Conservation (phyloP, 495 filamentous ascomycete genomes). For the Umbilicaria muhlenbergii region DNA sequence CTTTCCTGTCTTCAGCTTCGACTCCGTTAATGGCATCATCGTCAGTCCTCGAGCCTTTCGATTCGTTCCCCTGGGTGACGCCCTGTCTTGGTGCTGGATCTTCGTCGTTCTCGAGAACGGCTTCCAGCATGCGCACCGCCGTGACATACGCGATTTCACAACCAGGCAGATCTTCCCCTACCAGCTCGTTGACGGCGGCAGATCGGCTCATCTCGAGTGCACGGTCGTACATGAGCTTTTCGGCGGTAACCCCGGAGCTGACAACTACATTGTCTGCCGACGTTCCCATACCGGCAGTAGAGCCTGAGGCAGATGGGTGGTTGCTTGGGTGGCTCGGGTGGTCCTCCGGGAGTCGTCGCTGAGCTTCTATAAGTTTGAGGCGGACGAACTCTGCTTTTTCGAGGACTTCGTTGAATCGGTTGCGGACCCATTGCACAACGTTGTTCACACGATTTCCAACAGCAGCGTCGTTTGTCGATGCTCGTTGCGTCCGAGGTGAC, state of each 20-base stretch:
- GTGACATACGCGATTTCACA: slow-evolving; percentile 91
- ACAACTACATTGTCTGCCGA: slow-evolving; percentile 51
- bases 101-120: slow-evolving; percentile 76
- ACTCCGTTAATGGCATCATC: slow-evolving; percentile 41
- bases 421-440: slow-evolving; percentile 86
- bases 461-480: slow-evolving; percentile 29
- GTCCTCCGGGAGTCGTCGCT: slow-evolving; percentile 65
- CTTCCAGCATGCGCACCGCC: slow-evolving; percentile 84
- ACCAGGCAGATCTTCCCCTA: slow-evolving; percentile 71
- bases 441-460: slow-evolving; percentile 71
- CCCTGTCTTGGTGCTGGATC: slow-evolving; percentile 28
- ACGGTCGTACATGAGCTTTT: slow-evolving; percentile 96
- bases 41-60: slow-evolving; percentile 22
- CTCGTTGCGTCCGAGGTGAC: slow-evolving; percentile 22
- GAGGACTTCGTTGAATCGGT: slow-evolving; percentile 87
- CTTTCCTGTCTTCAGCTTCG: slow-evolving; percentile 55
- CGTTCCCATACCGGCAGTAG: slow-evolving; percentile 28
- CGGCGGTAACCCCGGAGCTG: slow-evolving; percentile 68
- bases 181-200: slow-evolving; percentile 89
- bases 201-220: slow-evolving; percentile 91
- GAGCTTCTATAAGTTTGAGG: slow-evolving; percentile 71
- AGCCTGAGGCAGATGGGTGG: slow-evolving; percentile 36
- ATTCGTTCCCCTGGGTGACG: slow-evolving; percentile 20
- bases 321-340: slow-evolving; percentile 81
- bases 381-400: slow-evolving; percentile 90